phyloP scores from a whole-genome alignment of 768 basidiomycete species.

The Podaxis rugospora region DNA sequence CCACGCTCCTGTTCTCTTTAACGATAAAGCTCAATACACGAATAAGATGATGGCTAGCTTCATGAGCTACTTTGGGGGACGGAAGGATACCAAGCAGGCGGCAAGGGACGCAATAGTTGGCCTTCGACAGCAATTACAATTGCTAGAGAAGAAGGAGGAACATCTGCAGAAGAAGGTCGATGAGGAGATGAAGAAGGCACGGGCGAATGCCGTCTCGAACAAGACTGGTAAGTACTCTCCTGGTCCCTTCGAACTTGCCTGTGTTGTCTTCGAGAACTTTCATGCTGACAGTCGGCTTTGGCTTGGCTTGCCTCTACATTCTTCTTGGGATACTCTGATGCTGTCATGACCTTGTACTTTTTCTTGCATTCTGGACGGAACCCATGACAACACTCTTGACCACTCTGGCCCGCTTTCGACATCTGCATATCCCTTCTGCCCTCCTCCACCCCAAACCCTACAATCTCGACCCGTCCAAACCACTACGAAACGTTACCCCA shows the following conservation, averaged over 20 bases:
- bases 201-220: conserved; percentile 88
- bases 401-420: neutral
- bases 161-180: conserved; percentile 94
- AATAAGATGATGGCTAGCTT: conserved; percentile 62
- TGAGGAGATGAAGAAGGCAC: conserved; percentile 89
- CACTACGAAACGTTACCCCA: neutral
- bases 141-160: conserved; percentile 99
- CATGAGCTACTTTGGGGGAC: conserved; percentile 88
- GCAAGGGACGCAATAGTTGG: conserved; percentile 92
- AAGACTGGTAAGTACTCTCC: conserved; percentile 69
- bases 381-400: neutral
- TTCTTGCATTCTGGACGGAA: neutral
- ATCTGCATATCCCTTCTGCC: neutral
- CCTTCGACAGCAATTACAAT: conserved; percentile 88
- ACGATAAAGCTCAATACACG: conserved; percentile 10
- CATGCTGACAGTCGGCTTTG: neutral
- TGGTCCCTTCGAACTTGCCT: neutral
- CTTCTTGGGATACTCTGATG: neutral
- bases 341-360: neutral
- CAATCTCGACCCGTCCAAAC: neutral
- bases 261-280: neutral
- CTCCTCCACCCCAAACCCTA: neutral
- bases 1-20: neutral
- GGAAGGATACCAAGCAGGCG: conserved; percentile 76
- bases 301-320: neutral